These are phyloP conservation scores for Sarocladium oryzae DNA, from an alignment of 2,329 filamentous ascomycete species.

Conservation along the genomic window DNA sequence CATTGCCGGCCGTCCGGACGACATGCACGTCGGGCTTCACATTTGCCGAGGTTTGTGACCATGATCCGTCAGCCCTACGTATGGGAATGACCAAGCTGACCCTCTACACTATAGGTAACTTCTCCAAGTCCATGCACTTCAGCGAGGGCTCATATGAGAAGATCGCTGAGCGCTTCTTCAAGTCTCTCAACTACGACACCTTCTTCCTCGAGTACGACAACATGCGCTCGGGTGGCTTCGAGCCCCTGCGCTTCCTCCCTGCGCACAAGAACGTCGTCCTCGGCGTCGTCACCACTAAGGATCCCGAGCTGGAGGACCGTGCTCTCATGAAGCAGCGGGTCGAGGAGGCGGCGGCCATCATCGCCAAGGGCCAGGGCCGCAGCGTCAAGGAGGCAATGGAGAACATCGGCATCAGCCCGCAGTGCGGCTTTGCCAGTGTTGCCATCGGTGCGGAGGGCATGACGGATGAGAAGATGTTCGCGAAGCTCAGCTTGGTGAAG, in stretches of 20 bases:
- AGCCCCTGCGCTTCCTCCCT: constrained; percentile 54
- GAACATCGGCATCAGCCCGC: constrained; percentile 60
- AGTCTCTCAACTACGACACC: constrained; percentile 51
- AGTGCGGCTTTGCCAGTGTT: constrained; percentile 66
- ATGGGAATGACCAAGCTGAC: neutral
- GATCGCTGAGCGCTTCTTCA: constrained; percentile 55
- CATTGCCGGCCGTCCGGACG: constrained; percentile 51
- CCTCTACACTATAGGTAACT: constrained; percentile 43
- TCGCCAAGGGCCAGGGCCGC: constrained; percentile 58
- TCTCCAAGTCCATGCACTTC: constrained; percentile 56
- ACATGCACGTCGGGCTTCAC: constrained; percentile 67
- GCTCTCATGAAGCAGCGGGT: constrained; percentile 49
- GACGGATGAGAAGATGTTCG: constrained; percentile 61
- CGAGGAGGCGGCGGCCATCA: constrained; percentile 53
- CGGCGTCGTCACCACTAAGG: constrained; percentile 56
- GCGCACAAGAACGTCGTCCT: constrained; percentile 55
- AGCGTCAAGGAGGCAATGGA: constrained; percentile 57
- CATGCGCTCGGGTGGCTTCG: constrained; percentile 52
- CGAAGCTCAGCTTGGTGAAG: constrained; percentile 62
- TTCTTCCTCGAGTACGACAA: constrained; percentile 59
- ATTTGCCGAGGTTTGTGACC: constrained; percentile 36
- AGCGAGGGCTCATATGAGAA: constrained; percentile 58
- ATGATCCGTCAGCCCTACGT: neutral
- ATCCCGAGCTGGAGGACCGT: constrained; percentile 49
- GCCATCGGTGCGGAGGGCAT: constrained; percentile 58